Evolutionary conservation across 495 filamentous ascomycete genomes (phyloP).

Genomic region (Apiosordaria backusii): DNA sequence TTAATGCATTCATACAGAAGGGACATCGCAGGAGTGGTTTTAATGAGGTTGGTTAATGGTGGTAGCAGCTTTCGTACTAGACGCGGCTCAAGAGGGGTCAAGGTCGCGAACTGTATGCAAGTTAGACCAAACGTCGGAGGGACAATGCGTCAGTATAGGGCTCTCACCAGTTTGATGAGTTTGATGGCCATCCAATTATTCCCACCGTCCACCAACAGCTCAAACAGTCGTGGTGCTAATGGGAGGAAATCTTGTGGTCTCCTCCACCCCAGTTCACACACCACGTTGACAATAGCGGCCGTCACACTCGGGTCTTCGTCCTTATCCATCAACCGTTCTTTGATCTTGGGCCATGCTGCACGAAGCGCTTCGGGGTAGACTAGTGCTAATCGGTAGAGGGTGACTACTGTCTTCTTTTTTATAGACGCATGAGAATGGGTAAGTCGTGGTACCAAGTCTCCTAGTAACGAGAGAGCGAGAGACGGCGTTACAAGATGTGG

Average conservation of each 20-base stretch:
- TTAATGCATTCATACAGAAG: constrained; percentile 97
- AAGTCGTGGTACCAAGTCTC: constrained; percentile 81
- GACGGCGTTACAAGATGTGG: constrained; percentile 91
- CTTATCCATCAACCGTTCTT: constrained; percentile 87
- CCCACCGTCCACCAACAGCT: constrained; percentile 82
- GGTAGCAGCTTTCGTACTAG: constrained; percentile 89
- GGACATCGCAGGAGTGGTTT: constrained; percentile 93
- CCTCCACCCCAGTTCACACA: constrained; percentile 93
- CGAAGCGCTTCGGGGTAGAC: constrained; percentile 93
- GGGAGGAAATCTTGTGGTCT: constrained; percentile 91
- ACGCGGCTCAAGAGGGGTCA: constrained; percentile 89
- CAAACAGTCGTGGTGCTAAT: constrained; percentile 85
- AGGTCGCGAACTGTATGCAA: constrained; percentile 73
- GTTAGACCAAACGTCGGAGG: constrained; percentile 21
- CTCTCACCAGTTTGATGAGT: constrained; percentile 85
- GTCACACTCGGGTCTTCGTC: constrained; percentile 90
- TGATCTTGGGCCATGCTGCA: constrained; percentile 93
- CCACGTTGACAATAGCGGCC: constrained; percentile 90
- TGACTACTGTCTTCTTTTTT: constrained; percentile 92
- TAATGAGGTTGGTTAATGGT: constrained; percentile 89
- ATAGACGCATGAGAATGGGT: constrained; percentile 77
- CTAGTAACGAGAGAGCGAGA: constrained; percentile 79
- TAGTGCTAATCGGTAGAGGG: constrained; percentile 84
- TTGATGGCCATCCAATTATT: constrained; percentile 99
- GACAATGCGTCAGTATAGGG: not conserved